Evolutionary conservation across 2,329 filamentous ascomycete species (phyloP), one percentile per base, ranked within the genome.

Genomic region (Cytospora piceicola): DNA sequence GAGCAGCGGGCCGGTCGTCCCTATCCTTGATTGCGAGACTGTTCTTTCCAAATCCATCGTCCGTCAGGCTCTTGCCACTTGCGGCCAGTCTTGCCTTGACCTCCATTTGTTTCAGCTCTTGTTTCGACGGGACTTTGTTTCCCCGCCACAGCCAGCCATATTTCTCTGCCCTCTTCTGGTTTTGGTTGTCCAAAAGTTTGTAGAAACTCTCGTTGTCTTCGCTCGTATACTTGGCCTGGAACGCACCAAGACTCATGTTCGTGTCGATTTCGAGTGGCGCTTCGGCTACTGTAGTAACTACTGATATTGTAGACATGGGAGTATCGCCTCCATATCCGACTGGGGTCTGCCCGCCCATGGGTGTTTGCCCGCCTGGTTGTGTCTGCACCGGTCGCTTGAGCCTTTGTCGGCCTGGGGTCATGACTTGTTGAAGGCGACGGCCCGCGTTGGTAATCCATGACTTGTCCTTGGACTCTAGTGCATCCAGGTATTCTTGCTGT

Each of bases 161-260:
- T 72, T 94, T 96, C 73, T 94, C 90, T 0, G 91, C 89, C 59
- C 85, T 87, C 75, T 93, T 94, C 68, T 89, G 84, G 73, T 97
- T 99, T 73, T 97, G 93, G 73, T 89, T 91, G 78, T 99, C 95
- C 32, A 98, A 81, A 1, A 99, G 83, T 71, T 90, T 90, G 77
- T 97, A 96, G 80, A 99, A 98, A 71, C 92, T 96, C 75, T 97
- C 95, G 74, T 98, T 98, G 76, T 99, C 95, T 77, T 99, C 95
- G 73, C 93, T 97, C 1, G 94, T 99, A 78, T 97, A 98, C 71
- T 92, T 94, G 3, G 91, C 85, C 74, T 99, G 95, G 73, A 97
- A 99, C 1, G 89, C 87, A 61, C 89, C 88, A 1, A 99, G 83
- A 67, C 90, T 93, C 82, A 98, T 88, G 71, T 89, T 90, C 52